A percentile compares a stretch with the other conserved stretches of the same genome.
phyloP scores from a whole-genome alignment of 108 stramenopile genomes.

The Conticribra guillardii region DNA sequence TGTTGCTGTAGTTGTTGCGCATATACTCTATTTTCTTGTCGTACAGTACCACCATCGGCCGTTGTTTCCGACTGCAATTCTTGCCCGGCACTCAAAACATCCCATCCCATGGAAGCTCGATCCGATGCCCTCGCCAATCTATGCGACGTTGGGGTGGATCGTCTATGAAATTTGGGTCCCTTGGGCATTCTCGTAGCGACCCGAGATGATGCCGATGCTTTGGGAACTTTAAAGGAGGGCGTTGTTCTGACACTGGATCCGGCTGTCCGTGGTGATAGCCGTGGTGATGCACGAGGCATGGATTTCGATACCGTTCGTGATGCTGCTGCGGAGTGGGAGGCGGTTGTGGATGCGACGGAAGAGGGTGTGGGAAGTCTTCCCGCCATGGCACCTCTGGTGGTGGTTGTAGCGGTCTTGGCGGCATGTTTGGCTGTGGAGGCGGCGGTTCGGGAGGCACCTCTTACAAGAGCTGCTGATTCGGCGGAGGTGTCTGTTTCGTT shows the following conservation, averaged over 20 bases:
- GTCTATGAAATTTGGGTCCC: neutral
- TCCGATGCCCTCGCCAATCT: slow-evolving; percentile 62
- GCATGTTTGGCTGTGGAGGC: slow-evolving; percentile 5
- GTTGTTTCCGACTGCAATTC: slow-evolving; percentile 17
- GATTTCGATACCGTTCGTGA: too few relatives aligned
- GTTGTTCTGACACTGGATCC: neutral
- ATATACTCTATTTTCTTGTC: too few relatives aligned
- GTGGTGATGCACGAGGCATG: slow-evolving; percentile 2
- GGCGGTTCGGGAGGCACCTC: slow-evolving; percentile 33
- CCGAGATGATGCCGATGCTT: neutral
- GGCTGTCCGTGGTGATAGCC: neutral
- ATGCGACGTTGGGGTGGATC: slow-evolving; percentile 8
- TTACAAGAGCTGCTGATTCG: slow-evolving; percentile 30
- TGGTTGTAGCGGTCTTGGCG: slow-evolving; percentile 1
- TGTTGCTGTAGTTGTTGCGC: too few relatives aligned
- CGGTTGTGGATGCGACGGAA: slow-evolving; percentile 1
- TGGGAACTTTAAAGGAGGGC: neutral
- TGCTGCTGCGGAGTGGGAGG: too few relatives aligned
- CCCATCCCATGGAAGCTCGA: slow-evolving; percentile 67
- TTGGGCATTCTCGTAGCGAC: neutral
- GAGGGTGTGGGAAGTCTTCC: slow-evolving; percentile 20
- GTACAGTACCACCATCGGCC: too few relatives aligned
- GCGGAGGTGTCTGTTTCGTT: slow-evolving; percentile 8
- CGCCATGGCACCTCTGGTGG: slow-evolving; percentile 8
- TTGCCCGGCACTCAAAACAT: slow-evolving; percentile 45